Evolutionary conservation across 2,329 filamentous ascomycete species (phyloP), one percentile per base, ranked within the genome.

Genomic region (Teratosphaeria epicoccoides): DNA sequence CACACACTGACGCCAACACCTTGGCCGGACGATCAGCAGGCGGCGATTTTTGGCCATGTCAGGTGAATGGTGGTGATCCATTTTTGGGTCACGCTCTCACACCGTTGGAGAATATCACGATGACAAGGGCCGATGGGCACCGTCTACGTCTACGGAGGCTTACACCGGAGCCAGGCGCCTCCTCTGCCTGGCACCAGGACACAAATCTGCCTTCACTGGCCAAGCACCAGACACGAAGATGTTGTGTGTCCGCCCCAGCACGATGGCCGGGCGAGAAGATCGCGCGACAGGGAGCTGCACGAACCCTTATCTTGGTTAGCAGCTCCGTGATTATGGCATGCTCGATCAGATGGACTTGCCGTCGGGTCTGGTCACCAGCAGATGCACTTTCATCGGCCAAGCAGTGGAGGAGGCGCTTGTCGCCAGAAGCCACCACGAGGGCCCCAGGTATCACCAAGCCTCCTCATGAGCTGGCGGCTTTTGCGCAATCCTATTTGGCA

Each of bases 361-460:
- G 33, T 7, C n/a, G 33, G 33, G 33, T 20, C n/a, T 5, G 33
- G 14, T 40, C 33, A 17, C 33, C n/a, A 17, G 6, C 5, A 20
- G 33, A 40, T 40, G 33, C 33, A 17, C 9, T 17, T 17, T 6
- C 43, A 14, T 24, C 43, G 20, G 22, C 17, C 43, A 46, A 24
- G 12, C 14, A 20, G 33, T 40, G 33, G 33, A 40, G 33, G 33
- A 40, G 33, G 33, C 49, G 49, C 40, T 33, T 45, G 48, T 49
- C 29, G 24, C 6, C 33, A 22, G 43, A 46, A 24, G 20, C 43
- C 24, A 46, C 43, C 33, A 40, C 33, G 33, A 40, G 33, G 33
- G 12, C 33, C n/a, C 33, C 33, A 17, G 33, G n/a, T 20, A 2
- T 17, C 6, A 7, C 20, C 33, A 4, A 40, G 33, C 33, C 33